Percentiles rank a stretch among this genome's conserved stretches.
phyloP scores from a whole-genome alignment of 1,284 basidiomycete species.

The Cerrena zonata region DNA sequence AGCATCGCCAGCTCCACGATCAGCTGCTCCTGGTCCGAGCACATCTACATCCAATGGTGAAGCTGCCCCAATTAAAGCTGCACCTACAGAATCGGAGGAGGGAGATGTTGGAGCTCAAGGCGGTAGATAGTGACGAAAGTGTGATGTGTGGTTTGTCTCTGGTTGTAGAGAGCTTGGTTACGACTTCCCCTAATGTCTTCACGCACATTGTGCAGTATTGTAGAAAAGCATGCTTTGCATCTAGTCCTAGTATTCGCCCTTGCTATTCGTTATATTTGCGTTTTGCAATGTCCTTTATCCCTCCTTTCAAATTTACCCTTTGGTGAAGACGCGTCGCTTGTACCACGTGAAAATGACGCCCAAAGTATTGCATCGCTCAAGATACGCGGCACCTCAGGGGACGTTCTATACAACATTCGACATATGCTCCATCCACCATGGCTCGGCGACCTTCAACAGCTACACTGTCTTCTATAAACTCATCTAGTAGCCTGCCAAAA shows the following conservation, averaged over 20 bases:
- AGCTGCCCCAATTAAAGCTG: not conserved
- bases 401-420: no score
- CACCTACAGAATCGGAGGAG: not conserved
- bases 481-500: conserved; percentile 13
- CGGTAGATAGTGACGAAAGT: not conserved
- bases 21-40: conserved; percentile 30
- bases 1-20: conserved; percentile 39
- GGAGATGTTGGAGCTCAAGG: not conserved
- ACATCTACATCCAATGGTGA: conserved; percentile 7
- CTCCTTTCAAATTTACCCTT: no score
- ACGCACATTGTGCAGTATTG: not conserved
- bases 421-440: conserved; percentile 16
- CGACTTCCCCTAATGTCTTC: not conserved
- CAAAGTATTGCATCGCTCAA: not conserved
- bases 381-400: no score
- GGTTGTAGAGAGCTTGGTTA: not conserved
- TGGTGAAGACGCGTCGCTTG: not conserved
- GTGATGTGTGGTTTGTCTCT: not conserved
- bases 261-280: not conserved
- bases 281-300: no score
- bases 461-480: conserved; percentile 17
- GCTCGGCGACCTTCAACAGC: conserved; percentile 25
- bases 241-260: not conserved
- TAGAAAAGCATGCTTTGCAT: not conserved
- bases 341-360: not conserved